Evolutionary conservation across 2,329 filamentous ascomycete species (phyloP), one percentile per base, ranked within the genome.

Genomic region (Aspergillus alliaceus): DNA sequence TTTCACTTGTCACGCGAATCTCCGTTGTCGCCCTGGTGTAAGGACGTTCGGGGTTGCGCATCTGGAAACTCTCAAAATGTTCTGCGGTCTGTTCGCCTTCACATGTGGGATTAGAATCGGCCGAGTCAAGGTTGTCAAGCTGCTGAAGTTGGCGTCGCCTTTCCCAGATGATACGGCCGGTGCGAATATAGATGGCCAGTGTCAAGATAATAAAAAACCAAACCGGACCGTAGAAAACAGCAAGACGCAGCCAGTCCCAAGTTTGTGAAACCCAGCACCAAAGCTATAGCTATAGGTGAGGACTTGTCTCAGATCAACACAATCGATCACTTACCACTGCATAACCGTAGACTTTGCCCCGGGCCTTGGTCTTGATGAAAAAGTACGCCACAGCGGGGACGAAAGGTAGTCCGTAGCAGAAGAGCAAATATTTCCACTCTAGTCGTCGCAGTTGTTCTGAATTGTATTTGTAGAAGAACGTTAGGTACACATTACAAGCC

Each of bases 401-500:
- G 18, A 90, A 84, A 0, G 90, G 89, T 2, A 91, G 59, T 0
- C 90, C 90, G 59, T 95, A 95, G 69, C 89, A 91, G 55, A 80
- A 69, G 1, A 87, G 31, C 1, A 91, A 70, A 62, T 95, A 95
- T 56, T 82, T 86, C 46, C 87, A 83, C 69, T 95, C 91, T 69
- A 93, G 81, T 44, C 74, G 79, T 11, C 85, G 85, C 14, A 95
- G 77, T 52, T 83, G 81, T 4, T 80, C 74, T 1, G 86, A 84
- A 58, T 89, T 85, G 64, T 87, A 93, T 61, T 89, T 89, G 66
- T 80, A 81, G 72, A 91, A 92, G 68, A 95, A 91, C 0, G 90
- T 92, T 14, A 93, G 75, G 71, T 91, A 91, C 51, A 95, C 90
- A 69, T 95, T 96, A 64, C 87, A 81, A 1, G 90, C 90, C 90